Percentiles rank a stretch among this genome's conserved stretches.
These are phyloP conservation scores for Bruguiera sexangula DNA, from an alignment of 345 rosid species.

Conservation along the genomic window DNA sequence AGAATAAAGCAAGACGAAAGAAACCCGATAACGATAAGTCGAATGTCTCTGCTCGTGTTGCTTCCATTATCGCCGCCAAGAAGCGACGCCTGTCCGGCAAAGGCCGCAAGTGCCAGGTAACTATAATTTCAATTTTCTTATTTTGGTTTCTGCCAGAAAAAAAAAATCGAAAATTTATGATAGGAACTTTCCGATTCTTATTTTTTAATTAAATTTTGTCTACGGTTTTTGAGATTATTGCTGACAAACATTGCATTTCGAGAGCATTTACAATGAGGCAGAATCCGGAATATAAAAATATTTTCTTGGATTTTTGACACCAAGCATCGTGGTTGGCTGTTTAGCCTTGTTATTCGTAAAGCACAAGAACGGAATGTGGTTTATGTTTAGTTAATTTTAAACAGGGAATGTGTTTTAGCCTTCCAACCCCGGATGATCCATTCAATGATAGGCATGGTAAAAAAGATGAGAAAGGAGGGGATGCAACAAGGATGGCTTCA, in stretches of 20 bases:
- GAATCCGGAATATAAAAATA: too few relatives aligned
- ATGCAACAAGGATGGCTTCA: constrained; percentile 19
- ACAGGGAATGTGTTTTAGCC: constrained; percentile 95
- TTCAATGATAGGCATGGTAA: constrained; percentile 64
- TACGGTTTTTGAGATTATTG: neutral
- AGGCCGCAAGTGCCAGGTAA: constrained; percentile 76
- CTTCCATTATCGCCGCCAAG: constrained; percentile 80
- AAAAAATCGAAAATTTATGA: too few relatives aligned
- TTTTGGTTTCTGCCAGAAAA: too few relatives aligned
- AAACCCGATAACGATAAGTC: constrained; percentile 39
- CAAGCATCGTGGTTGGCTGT: neutral
- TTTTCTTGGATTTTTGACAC: too few relatives aligned
- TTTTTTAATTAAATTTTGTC: neutral
- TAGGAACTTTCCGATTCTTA: neutral
- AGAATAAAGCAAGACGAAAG: constrained; percentile 61
- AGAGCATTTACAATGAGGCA: too few relatives aligned
- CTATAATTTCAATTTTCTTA: too few relatives aligned
- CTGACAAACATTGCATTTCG: too few relatives aligned
- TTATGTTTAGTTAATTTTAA: constrained; percentile 1
- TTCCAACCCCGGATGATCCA: constrained; percentile 74
- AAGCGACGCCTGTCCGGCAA: constrained; percentile 77
- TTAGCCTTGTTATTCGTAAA: neutral
- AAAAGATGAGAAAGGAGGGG: constrained; percentile 24
- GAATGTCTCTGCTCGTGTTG: constrained; percentile 63
- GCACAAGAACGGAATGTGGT: neutral